phyloP scores from a whole-genome alignment of 2,329 filamentous ascomycete genomes.

The Cordyceps cateniannulata region DNA sequence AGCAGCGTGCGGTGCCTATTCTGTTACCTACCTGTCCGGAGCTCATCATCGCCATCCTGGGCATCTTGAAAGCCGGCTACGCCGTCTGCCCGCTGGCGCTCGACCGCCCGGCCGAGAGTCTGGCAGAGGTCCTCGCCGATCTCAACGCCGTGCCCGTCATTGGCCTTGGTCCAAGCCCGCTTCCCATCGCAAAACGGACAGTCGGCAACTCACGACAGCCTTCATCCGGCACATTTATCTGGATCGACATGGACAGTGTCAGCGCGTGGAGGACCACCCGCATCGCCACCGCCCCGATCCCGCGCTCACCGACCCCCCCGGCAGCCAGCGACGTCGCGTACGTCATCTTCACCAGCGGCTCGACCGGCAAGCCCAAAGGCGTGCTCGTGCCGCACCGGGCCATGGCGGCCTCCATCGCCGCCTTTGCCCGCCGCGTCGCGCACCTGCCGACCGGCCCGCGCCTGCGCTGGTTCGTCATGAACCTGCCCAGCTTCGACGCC shows the following conservation, averaged over 20 bases:
- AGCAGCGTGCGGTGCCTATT: constrained; percentile 9
- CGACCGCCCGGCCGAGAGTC: neutral
- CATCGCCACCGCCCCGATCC: neutral
- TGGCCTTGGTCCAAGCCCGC: constrained; percentile 15
- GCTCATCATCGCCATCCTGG: constrained; percentile 9
- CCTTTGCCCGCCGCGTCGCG: neutral
- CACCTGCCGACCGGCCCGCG: neutral
- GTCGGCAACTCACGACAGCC: constrained; percentile 18
- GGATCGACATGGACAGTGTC: constrained; percentile 1
- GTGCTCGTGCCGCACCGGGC: constrained; percentile 71
- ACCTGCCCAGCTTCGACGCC: constrained; percentile 3
- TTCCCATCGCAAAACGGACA: constrained; percentile 5
- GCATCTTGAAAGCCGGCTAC: constrained; percentile 13
- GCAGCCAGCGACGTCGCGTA: constrained; percentile 25
- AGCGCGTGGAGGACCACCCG: neutral
- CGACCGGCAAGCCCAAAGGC: constrained; percentile 43
- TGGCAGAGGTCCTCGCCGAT: neutral
- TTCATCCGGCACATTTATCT: neutral
- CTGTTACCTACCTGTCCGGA: constrained; percentile 6
- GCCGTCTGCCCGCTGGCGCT: neutral
- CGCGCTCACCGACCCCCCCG: neutral
- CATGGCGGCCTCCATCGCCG: neutral
- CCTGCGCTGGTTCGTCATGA: constrained; percentile 9
- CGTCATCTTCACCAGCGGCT: constrained; percentile 41
- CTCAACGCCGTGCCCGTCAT: constrained; percentile 4